Percentiles rank a stretch among this genome's conserved stretches.
phyloP scores from a whole-genome alignment of 208 protist species.

The Trypanosoma cruzi region DNA sequence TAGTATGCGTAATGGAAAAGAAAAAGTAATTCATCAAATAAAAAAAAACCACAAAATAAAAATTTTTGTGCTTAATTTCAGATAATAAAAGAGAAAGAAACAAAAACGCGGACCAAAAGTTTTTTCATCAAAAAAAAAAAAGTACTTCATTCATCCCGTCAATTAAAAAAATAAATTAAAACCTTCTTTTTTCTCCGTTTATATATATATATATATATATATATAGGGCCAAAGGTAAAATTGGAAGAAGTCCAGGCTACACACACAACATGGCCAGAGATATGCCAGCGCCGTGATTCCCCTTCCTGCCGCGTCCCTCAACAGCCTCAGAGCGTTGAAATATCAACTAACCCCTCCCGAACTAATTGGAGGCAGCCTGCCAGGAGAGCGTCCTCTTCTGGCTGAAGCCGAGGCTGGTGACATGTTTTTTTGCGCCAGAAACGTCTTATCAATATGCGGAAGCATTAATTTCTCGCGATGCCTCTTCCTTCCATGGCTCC shows the following conservation, averaged over 20 bases:
- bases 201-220: constrained; percentile 3
- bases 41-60: not conserved
- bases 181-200: not conserved
- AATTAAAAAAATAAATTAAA: not conserved
- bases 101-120: not conserved
- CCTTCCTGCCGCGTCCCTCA: not conserved
- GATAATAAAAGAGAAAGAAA: not conserved
- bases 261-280: not conserved
- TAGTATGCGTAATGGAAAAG: not conserved
- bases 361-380: not conserved
- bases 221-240: not conserved
- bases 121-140: not conserved
- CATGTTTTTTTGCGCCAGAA: not conserved
- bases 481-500: not conserved
- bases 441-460: not conserved
- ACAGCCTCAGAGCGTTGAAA: not conserved
- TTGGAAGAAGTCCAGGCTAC: not conserved
- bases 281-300: not conserved
- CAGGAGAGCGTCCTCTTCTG: not conserved
- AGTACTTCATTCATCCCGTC: not conserved
- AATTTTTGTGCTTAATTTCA: too few relatives aligned
- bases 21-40: not conserved
- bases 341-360: not conserved
- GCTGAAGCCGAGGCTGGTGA: not conserved
- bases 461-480: not conserved